A percentile compares a stretch with the other conserved stretches of the same genome.
These are phyloP conservation scores for Malus hybrid DNA, from an alignment of 331 rosid genomes.

Conservation along the genomic window DNA sequence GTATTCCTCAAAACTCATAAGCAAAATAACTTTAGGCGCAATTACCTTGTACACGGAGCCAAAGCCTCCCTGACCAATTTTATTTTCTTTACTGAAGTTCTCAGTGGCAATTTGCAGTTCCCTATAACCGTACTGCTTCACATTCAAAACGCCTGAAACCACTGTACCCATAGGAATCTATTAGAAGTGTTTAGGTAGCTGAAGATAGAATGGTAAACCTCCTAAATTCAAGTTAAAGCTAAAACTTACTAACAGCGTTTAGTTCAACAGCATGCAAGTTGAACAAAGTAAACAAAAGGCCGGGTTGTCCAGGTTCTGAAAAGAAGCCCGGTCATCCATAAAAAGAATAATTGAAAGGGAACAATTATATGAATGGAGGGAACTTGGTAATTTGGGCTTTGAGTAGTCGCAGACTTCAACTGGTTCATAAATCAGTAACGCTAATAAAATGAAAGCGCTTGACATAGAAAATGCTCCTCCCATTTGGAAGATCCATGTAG, in stretches of 20 bases:
- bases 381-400: not conserved
- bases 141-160: constrained; percentile 45
- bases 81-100: constrained; percentile 43
- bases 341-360: not conserved
- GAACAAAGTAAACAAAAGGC: not conserved
- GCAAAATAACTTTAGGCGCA: not conserved
- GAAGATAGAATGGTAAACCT: not conserved
- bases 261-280: not conserved
- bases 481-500: not conserved
- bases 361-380: not conserved
- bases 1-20: constrained; percentile 4
- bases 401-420: not conserved
- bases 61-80: constrained; percentile 81
- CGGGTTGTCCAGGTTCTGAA: not conserved
- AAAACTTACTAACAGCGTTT: not conserved
- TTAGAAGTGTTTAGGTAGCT: constrained; percentile 10
- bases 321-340: not conserved
- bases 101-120: constrained; percentile 52
- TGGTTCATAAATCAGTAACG: not conserved
- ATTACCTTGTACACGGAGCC: constrained; percentile 84
- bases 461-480: not conserved
- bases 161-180: constrained; percentile 25
- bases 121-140: constrained; percentile 43
- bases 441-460: not conserved
- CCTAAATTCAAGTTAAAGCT: not conserved